Percentiles rank a stretch among this genome's conserved stretches.
Evolutionary conservation across 208 protist species (phyloP).

Genomic region (Crithidia brevicula): DNA sequence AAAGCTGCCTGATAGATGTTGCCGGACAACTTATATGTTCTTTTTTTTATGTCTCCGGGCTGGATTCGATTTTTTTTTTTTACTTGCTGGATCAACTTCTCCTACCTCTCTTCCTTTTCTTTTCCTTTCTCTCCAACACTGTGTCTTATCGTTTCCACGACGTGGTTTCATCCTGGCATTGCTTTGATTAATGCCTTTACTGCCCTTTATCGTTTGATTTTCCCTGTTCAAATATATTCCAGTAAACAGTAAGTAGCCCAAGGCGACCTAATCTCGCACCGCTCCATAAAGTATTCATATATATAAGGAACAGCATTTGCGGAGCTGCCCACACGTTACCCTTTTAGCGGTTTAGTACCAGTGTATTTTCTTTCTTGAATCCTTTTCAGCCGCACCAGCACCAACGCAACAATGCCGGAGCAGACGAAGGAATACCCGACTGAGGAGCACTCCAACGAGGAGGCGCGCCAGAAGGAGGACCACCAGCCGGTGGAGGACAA

Average conservation of each 20-base stretch:
- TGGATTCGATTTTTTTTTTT: constrained; percentile 9
- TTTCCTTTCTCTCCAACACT: too few relatives aligned
- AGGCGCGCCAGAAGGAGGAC: constrained; percentile 18
- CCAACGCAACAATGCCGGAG: constrained; percentile 9
- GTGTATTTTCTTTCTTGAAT: not conserved
- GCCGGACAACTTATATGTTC: too few relatives aligned
- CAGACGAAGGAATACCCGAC: constrained; percentile 33
- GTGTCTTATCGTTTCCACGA: too few relatives aligned
- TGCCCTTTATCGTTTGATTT: not conserved
- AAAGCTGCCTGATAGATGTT: too few relatives aligned
- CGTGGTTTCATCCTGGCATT: too few relatives aligned
- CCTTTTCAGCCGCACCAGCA: not conserved
- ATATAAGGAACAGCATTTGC: constrained; percentile 4
- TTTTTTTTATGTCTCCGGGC: too few relatives aligned
- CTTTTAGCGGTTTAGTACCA: not conserved
- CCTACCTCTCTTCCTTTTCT: too few relatives aligned
- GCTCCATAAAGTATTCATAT: too few relatives aligned
- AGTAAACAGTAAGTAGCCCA: constrained; percentile 15
- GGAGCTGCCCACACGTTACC: not conserved
- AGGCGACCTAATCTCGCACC: constrained; percentile 7
- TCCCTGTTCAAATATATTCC: not conserved
- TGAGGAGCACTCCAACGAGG: constrained; percentile 27
- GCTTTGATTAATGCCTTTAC: too few relatives aligned
- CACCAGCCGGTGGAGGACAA: constrained; percentile 42
- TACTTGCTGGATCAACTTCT: not conserved